A percentile compares a stretch with the other conserved stretches of the same genome.
These are phyloP conservation scores for Nematodospora valgi DNA, from an alignment of 805 yeast genomes.

Conservation along the genomic window DNA sequence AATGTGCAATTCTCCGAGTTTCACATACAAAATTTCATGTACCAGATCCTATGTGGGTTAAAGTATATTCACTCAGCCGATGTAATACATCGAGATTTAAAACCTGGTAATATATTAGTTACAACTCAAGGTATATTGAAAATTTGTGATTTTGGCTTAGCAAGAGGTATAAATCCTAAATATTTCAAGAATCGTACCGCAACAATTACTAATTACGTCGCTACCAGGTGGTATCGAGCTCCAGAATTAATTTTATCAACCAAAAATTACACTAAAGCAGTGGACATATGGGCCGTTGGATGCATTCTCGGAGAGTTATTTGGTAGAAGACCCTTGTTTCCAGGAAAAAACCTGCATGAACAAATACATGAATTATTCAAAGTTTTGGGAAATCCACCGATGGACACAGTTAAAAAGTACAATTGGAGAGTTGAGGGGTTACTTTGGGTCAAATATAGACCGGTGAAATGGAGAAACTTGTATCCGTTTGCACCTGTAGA, in stretches of 20 bases:
- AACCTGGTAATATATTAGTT: conserved; percentile 86
- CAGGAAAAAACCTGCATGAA: conserved; percentile 67
- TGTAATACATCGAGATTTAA: conserved; percentile 87
- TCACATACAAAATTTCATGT: conserved; percentile 71
- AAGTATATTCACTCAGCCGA: conserved; percentile 90
- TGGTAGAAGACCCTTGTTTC: conserved; percentile 75
- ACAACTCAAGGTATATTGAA: conserved; percentile 71
- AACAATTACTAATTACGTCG: conserved; percentile 79
- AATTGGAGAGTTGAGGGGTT: conserved; percentile 23
- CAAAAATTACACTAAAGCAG: conserved; percentile 55
- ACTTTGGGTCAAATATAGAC: conserved; percentile 40
- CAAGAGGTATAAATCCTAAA: conserved; percentile 60
- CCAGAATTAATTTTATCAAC: conserved; percentile 78
- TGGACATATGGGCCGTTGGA: conserved; percentile 94
- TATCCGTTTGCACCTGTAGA: conserved; percentile 59
- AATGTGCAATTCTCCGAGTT: conserved; percentile 76
- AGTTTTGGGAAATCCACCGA: conserved; percentile 69
- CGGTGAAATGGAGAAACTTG: conserved; percentile 45
- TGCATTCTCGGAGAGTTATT: conserved; percentile 85
- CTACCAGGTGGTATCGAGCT: conserved; percentile 94
- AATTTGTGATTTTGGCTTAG: conserved; percentile 92
- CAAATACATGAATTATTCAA: conserved; percentile 69
- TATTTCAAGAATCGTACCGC: conserved; percentile 29
- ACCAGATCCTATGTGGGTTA: conserved; percentile 82
- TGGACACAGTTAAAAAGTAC: conserved; percentile 31